Evolutionary conservation across 805 yeast genomes (phyloP), one percentile per base, ranked within the genome.

Genomic region (Candida odintsovae): DNA sequence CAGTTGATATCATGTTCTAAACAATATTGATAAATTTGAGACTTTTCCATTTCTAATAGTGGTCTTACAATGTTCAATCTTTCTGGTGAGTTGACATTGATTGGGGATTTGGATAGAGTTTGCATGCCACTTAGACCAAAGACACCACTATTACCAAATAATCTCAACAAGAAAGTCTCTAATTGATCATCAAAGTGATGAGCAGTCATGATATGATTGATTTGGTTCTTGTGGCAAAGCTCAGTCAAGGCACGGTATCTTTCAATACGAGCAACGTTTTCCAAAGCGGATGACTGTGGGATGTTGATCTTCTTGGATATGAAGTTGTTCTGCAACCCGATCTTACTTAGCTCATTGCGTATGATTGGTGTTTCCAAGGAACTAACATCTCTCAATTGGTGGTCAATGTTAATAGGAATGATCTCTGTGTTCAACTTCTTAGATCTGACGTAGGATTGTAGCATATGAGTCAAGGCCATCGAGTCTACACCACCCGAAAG

Each of bases 401-500:
- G 95, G 59, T 87, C 84, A 0, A 86, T 75, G 0, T 90, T 82
- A 33, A 83, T 68, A 3, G 89, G 87, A 44, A 63, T 62, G 1
- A 80, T 60, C 20, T 63, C 45, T 18, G 76, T 51, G 1, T 53
- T 48, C 2, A 66, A 57, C 7, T 63, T 55, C 41, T 65, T 50
- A 2, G 49, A 44, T 3, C 43, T 47, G 11, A 69, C 63, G 53
- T 67, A 75, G 22, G 65, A 61, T 0, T 67, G 50, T 5, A 82
- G 60, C 18, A 84, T 65, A 51, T 73, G 73, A 0, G 85, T 70
- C 39, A 86, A 61, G 13, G 86, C 81, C 80, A 86, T 80, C 1
- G 94, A 86, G 58, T 86, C 95, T 0, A 83, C 89, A 1, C 95
- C 95, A 1, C 95, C 95, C 15, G 89, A 81, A 1, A 86, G 72